Base-by-base conservation (phyloP, 2,329 filamentous ascomycete genomes). In the Nigrospora osmanthi region DNA sequence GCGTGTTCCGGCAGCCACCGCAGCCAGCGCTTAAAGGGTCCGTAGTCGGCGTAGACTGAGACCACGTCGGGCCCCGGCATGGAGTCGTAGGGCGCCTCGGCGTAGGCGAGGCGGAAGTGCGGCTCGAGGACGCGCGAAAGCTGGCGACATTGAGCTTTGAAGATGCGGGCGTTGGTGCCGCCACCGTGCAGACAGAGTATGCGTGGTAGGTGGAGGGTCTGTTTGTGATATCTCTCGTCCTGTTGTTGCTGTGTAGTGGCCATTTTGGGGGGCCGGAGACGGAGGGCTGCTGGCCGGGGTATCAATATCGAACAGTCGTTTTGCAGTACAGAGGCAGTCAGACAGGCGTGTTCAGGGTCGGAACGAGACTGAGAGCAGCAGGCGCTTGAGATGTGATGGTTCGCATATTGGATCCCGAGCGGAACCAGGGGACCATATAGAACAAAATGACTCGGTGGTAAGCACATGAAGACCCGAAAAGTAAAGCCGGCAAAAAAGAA, bases 171-270 rank as follows among this genome's bases (percentile, higher is more conserved):
- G 56, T 85, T 89, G 51, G 83, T 80, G 49, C 86, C 86, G 55
- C 85, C 86, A 59, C 86, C 86, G 62, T 90, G 86, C n/a, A 90
- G 79, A 64, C 85, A 89, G 53, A 90, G 81, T 53, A 90, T 80
- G 47, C 85, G 81, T 3, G 85, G 85, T 28, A 73, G 67, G 47
- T 60, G 47, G 42, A 56, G 45, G 28, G 54, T 59, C 34, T 45
- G 14, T 16, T 17, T 19, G 19, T 35, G 32, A 19, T 42, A 42
- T 11, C 9, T n/a, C 15, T 14, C 15, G 28, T 28, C 14, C 13
- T 10, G 2, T 16, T 4, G 3, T 15, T 39, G 11, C 13, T 30
- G 6, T 31, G 14, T 41, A 41, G 23, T 10, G 5, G 23, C 9
- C 23, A 28, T 28, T 7, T 28, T 28, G 23, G 23, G 23, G n/a